phyloP scores from a whole-genome alignment of 2,329 filamentous ascomycete species.

The Aspergillus sp. region DNA sequence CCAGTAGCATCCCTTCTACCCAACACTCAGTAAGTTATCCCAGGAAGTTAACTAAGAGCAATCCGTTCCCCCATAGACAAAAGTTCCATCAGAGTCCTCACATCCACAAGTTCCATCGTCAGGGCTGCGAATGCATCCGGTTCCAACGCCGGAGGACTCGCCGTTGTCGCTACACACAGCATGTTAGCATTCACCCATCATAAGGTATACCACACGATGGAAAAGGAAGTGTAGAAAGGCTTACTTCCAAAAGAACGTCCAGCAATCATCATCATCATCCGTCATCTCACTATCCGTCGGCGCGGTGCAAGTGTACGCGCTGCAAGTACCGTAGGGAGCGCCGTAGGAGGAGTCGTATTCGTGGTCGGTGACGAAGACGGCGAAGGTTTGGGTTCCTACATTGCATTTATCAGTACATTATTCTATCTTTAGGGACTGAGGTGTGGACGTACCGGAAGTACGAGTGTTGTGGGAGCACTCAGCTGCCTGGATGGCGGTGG shows the following conservation, averaged over 20 bases:
- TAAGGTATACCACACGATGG: no score
- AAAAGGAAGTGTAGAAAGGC: not conserved
- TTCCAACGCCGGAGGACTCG: conserved; percentile 23
- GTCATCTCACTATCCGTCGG: conserved; percentile 34
- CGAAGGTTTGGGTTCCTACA: conserved; percentile 37
- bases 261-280: conserved; percentile 38
- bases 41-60: conserved; percentile 16
- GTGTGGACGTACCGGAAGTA: conserved; percentile 19
- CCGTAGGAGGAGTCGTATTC: conserved; percentile 48
- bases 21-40: not conserved
- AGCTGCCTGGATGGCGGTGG: conserved; percentile 41
- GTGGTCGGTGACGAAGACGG: conserved; percentile 47
- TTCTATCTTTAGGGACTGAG: no score
- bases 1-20: not conserved
- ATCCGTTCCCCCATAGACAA: conserved; percentile 32
- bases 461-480: conserved; percentile 45
- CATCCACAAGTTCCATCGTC: conserved; percentile 44
- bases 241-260: conserved; percentile 46
- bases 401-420: no score
- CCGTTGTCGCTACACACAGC: conserved; percentile 15
- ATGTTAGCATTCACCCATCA: no score
- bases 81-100: conserved; percentile 44
- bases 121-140: conserved; percentile 43
- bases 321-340: conserved; percentile 52
- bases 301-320: conserved; percentile 44